Evolutionary conservation across 805 yeast species (phyloP), one percentile per base, ranked within the genome.

Genomic region (Lipomyces anomalus): DNA sequence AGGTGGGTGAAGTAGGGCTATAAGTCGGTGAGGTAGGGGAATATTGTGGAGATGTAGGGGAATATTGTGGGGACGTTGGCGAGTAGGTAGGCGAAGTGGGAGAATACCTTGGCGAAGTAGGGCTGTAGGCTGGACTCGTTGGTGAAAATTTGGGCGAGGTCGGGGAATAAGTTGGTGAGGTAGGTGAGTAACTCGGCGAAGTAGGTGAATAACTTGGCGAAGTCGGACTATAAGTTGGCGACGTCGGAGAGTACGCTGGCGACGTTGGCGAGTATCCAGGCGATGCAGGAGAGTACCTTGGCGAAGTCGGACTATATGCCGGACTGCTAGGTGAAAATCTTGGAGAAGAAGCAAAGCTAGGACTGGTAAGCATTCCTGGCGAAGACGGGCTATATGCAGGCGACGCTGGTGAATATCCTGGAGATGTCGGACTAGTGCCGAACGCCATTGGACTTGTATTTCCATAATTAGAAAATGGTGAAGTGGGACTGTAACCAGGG

Each of bases 91-190:
- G 92, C 0, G 87, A 78, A 0, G 89, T 81, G 47, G 90, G 89
- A 1, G 77, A 68, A 58, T 79, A 80, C 2, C 64, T 50, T 51
- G 84, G 84, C 11, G 79, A 74, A 1, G 85, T 79, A 43, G 86
- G 86, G 0, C 75, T 66, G 63, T 80, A 77, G 22, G 63, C 50
- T 54, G 92, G 90, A 3, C 85, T 78, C 1, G 92, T 83, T 39
- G 95, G 95, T 1, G 82, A 74, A 64, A 86, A 86, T 1, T 70
- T 61, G 48, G 95, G 95, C 0, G 90, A 81, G 0, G 95, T 85
- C 45, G 95, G 94, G 0, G 82, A 73, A 60, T 85, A 85, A 3
- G 74, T 61, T 57, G 95, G 90, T 1, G 85, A 77, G 0, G 95
- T 82, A 42, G 95, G 95, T 0, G 80, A 71, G 63, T 86, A 84